These are phyloP conservation scores for Cercospora beticola DNA, from an alignment of 2,329 filamentous ascomycete species.

Conservation along the genomic window DNA sequence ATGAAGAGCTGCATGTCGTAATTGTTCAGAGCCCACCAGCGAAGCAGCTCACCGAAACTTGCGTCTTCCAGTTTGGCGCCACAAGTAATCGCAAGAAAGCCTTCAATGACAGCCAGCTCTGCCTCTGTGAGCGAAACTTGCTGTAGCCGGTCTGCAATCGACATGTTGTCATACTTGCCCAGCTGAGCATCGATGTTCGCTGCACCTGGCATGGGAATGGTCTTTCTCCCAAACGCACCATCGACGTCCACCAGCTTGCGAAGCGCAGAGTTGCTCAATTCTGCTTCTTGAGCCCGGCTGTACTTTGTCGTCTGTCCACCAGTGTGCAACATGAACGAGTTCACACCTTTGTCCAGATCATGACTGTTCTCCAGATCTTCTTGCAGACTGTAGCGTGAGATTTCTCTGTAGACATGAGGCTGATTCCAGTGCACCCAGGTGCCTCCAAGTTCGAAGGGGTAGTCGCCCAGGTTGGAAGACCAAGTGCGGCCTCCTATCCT, in stretches of 20 bases:
- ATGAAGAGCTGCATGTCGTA: not conserved
- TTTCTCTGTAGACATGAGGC: not conserved
- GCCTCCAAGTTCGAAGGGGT: not conserved
- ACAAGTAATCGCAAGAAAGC: not conserved
- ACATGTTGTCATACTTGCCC: not conserved
- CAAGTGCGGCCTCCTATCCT: not conserved
- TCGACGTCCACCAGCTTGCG: not conserved
- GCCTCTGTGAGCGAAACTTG: not conserved
- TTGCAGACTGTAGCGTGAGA: not conserved
- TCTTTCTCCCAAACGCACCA: not conserved
- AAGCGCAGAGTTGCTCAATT: not conserved
- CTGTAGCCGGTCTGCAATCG: not conserved
- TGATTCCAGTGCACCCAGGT: not conserved
- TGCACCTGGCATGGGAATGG: not conserved
- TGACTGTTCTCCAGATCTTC: not conserved
- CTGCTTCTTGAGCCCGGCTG: not conserved
- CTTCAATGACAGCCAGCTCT: not conserved
- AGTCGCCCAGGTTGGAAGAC: not conserved
- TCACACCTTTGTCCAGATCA: not conserved
- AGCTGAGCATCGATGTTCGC: not conserved
- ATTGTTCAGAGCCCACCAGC: not conserved
- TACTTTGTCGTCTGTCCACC: not conserved
- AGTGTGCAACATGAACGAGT: not conserved
- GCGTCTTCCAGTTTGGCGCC: not conserved
- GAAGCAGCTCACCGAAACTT: not conserved